Conservation (phyloP, 2,329 filamentous ascomycete species). For the Stemphylium beticola region DNA sequence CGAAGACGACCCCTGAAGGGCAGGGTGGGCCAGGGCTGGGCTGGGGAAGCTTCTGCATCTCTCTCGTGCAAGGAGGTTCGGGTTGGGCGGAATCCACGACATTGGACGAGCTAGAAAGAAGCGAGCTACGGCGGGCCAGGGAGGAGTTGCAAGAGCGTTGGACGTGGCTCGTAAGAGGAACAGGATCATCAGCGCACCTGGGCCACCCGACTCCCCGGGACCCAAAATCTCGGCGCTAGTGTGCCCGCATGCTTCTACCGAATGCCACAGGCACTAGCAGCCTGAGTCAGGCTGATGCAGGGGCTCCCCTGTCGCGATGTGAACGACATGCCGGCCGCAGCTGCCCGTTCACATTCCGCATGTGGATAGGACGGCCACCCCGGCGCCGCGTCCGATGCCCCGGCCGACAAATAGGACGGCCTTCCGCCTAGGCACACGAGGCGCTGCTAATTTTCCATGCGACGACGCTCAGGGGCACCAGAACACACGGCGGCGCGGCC, state of each 20-base stretch:
- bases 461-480: conserved; percentile 33
- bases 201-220: conserved; percentile 27
- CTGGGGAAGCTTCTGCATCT: conserved; percentile 34
- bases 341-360: conserved; percentile 33
- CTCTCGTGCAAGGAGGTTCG: conserved; percentile 32
- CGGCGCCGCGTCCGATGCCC: conserved; percentile 36
- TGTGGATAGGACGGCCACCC: conserved; percentile 16
- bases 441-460: conserved; percentile 17
- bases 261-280: conserved; percentile 4
- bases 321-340: conserved; percentile 41
- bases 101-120: conserved; percentile 41
- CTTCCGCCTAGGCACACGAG: conserved; percentile 19
- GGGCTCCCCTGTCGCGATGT: conserved; percentile 22
- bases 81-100: conserved; percentile 45
- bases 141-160: conserved; percentile 44
- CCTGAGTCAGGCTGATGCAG: conserved; percentile 10
- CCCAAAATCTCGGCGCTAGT: conserved; percentile 14
- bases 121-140: conserved; percentile 42
- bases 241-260: conserved; percentile 11
- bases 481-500: conserved; percentile 14
- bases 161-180: conserved; percentile 40
- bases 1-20: conserved; percentile 41
- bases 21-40: conserved; percentile 37
- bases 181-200: conserved; percentile 44
- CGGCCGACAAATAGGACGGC: conserved; percentile 39